Conservation (phyloP, 176 grass and related monocot species). For the Phragmites australis region DNA sequence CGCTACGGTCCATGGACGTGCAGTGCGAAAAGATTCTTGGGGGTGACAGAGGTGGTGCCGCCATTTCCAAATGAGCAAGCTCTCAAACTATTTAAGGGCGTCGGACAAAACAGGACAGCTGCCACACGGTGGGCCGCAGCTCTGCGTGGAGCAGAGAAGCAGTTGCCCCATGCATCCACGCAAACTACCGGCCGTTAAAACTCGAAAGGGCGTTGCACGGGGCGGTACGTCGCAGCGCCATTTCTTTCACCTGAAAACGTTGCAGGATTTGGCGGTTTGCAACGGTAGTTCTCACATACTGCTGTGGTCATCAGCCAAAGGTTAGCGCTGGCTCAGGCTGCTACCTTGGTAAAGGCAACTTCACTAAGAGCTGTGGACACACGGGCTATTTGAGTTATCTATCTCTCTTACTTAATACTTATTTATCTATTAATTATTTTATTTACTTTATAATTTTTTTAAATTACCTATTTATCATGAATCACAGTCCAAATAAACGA, state of each 20-base stretch:
- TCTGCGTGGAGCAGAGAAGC: background rate
- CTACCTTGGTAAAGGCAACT: no score
- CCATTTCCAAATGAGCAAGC: conserved; percentile 12
- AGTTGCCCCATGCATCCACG: background rate
- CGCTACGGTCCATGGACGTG: background rate
- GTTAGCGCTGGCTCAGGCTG: background rate
- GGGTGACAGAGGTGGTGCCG: background rate
- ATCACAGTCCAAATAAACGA: no score
- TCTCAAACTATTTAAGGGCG: conserved; percentile 37
- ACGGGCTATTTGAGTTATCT: no score
- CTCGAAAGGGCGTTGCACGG: background rate
- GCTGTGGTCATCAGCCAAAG: background rate
- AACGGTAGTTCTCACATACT: background rate
- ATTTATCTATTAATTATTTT: no score
- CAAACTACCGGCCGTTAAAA: background rate
- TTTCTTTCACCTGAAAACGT: conserved; percentile 30
- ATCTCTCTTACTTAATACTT: no score
- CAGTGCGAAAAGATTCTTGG: conserved; percentile 1
- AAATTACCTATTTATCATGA: no score
- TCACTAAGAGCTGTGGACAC: no score
- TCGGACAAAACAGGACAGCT: conserved; percentile 28
- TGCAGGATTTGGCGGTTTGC: background rate
- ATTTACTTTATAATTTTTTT: no score
- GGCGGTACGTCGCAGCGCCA: background rate
- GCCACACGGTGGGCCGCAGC: background rate